Conservation (phyloP, 2,329 filamentous ascomycete species). For the Chrysoporthe deuterocubensis region DNA sequence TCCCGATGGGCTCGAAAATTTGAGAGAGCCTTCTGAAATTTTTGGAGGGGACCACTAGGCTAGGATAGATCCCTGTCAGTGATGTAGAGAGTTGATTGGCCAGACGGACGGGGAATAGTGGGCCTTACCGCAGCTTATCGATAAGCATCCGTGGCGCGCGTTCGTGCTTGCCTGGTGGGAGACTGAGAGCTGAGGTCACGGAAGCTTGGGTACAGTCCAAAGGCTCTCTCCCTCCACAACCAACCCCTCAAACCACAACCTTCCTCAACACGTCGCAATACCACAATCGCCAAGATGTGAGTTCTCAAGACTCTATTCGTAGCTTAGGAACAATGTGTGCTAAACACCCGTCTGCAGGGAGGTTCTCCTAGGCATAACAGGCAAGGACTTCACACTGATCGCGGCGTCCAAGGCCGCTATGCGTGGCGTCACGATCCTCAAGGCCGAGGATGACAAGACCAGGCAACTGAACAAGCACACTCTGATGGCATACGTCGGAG, state of each 20-base stretch:
- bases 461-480: conserved; percentile 90
- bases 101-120: conserved; percentile 2
- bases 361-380: conserved; percentile 95
- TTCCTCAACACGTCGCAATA: conserved; percentile 3
- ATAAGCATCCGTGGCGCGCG: conserved; percentile 20
- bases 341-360: conserved; percentile 65
- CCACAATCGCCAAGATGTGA: conserved; percentile 30
- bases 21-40: conserved; percentile 22
- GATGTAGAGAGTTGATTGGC: not conserved
- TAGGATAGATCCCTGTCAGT: conserved; percentile 6
- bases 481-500: conserved; percentile 91
- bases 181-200: conserved; percentile 22
- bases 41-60: conserved; percentile 16
- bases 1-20: conserved; percentile 25
- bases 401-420: conserved; percentile 97
- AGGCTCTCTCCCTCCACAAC: conserved; percentile 18
- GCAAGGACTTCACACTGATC: conserved; percentile 98
- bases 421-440: conserved; percentile 95
- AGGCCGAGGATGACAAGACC: conserved; percentile 96
- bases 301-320: not conserved
- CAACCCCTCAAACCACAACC: conserved; percentile 14
- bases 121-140: conserved; percentile 4
- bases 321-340: not conserved
- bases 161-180: conserved; percentile 25
- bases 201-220: conserved; percentile 24